These are phyloP conservation scores for Ceratocystiopsis brevicomis DNA, from an alignment of 2,329 filamentous ascomycete species.

Conservation along the genomic window DNA sequence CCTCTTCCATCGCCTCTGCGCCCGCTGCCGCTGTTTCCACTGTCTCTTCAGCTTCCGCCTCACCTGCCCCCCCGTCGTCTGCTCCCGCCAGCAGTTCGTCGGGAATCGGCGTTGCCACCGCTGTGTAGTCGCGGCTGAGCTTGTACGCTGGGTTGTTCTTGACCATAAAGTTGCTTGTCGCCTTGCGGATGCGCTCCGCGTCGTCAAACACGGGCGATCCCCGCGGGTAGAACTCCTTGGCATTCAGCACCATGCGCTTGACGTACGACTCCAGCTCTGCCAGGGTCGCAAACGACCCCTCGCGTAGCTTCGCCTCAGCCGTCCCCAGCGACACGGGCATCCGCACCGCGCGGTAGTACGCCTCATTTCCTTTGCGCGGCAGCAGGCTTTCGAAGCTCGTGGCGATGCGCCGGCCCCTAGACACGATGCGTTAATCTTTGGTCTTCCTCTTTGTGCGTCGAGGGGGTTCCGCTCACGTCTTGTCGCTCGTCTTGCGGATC, in stretches of 20 bases:
- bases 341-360: conserved; percentile 60
- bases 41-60: conserved; percentile 11
- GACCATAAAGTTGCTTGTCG: conserved; percentile 73
- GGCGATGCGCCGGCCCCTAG: conserved; percentile 53
- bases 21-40: conserved; percentile 18
- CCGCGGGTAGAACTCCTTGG: conserved; percentile 65
- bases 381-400: conserved; percentile 58
- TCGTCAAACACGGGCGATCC: conserved; percentile 59
- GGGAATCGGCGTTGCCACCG: conserved; percentile 55
- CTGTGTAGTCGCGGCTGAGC: conserved; percentile 43
- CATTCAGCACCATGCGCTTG: conserved; percentile 75
- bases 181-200: conserved; percentile 71
- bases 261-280: conserved; percentile 66
- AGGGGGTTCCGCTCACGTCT: conserved; percentile 38
- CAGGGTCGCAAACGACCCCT: conserved; percentile 48
- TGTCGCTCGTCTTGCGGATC: conserved; percentile 60
- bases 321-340: conserved; percentile 63
- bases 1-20: conserved; percentile 14
- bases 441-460: too few relatives aligned
- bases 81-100: conserved; percentile 22
- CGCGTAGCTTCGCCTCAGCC: conserved; percentile 56
- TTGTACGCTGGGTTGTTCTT: conserved; percentile 72
- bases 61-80: conserved; percentile 6
- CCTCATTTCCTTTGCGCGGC: conserved; percentile 40
- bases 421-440: neutral